Evolutionary conservation across 805 yeast genomes (phyloP).

Genomic region (Candida ovalis): DNA sequence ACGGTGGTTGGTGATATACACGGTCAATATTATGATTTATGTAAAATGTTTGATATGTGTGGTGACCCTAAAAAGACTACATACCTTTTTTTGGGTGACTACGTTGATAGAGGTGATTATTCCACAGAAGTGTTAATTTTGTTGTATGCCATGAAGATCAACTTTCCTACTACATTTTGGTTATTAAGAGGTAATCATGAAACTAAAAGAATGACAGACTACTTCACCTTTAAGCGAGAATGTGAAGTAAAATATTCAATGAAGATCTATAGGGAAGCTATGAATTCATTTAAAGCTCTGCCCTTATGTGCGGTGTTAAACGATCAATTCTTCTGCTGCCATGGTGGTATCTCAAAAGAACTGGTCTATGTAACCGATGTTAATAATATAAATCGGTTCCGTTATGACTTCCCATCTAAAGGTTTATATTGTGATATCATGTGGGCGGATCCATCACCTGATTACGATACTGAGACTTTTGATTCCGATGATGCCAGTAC

Average conservation of each 20-base stretch:
- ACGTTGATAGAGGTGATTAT: constrained; percentile 92
- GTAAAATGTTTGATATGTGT: constrained; percentile 88
- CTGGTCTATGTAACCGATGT: constrained; percentile 66
- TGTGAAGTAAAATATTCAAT: constrained; percentile 79
- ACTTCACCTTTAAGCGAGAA: constrained; percentile 89
- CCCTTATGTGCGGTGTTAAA: constrained; percentile 93
- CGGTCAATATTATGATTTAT: constrained; percentile 91
- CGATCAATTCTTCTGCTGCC: constrained; percentile 91
- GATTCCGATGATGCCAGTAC: constrained; percentile 34
- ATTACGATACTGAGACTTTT: constrained; percentile 53
- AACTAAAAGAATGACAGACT: constrained; percentile 87
- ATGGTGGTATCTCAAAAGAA: constrained; percentile 93
- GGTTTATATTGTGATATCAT: constrained; percentile 91
- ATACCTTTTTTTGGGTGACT: constrained; percentile 87
- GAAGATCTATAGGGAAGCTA: constrained; percentile 64
- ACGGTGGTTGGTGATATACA: constrained; percentile 96
- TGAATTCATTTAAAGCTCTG: constrained; percentile 75
- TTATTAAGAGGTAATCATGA: constrained; percentile 93
- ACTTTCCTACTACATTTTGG: constrained; percentile 70
- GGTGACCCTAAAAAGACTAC: constrained; percentile 77
- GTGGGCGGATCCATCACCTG: constrained; percentile 94
- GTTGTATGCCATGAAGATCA: constrained; percentile 74
- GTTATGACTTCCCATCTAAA: constrained; percentile 80
- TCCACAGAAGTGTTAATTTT: constrained; percentile 81
- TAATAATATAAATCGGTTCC: constrained; percentile 65